Evolutionary conservation across 164 flowering plant genomes (phyloP).

Genomic region (Piper longum): DNA sequence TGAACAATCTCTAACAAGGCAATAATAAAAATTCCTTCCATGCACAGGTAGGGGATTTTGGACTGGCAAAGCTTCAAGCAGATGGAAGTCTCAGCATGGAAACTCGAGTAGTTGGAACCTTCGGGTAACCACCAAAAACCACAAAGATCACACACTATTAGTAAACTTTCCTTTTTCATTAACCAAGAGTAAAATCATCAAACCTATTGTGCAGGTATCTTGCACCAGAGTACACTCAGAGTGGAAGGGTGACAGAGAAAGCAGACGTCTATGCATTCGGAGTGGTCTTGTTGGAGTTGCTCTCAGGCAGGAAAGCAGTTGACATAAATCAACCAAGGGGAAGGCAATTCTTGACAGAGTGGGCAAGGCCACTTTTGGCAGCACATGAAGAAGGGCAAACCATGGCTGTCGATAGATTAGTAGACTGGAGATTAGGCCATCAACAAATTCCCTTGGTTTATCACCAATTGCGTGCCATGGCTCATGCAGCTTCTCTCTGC

Average conservation of each 20-base stretch:
- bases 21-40: no score
- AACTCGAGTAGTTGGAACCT: conserved; percentile 85
- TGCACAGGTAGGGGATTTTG: conserved; percentile 88
- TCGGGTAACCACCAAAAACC: conserved; percentile 40
- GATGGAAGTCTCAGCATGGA: conserved; percentile 69
- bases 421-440: conserved; percentile 29
- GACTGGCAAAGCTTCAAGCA: conserved; percentile 91
- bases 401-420: conserved; percentile 13
- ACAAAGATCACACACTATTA: not conserved
- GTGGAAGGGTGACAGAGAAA: conserved; percentile 50
- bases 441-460: conserved; percentile 4
- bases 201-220: conserved; percentile 39
- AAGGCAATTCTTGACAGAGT: conserved; percentile 22
- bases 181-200: not conserved
- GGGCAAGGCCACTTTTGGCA: conserved; percentile 28
- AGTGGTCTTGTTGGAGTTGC: conserved; percentile 54
- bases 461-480: conserved; percentile 47
- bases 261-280: conserved; percentile 87
- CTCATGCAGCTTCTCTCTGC: conserved; percentile 29
- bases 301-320: conserved; percentile 41
- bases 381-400: conserved; percentile 17
- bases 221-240: conserved; percentile 66
- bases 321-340: conserved; percentile 29
- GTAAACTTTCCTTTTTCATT: not conserved
- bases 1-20: no score